Evolutionary conservation across 2,329 filamentous ascomycete species (phyloP).

Genomic region (Kalmusia sp.): DNA sequence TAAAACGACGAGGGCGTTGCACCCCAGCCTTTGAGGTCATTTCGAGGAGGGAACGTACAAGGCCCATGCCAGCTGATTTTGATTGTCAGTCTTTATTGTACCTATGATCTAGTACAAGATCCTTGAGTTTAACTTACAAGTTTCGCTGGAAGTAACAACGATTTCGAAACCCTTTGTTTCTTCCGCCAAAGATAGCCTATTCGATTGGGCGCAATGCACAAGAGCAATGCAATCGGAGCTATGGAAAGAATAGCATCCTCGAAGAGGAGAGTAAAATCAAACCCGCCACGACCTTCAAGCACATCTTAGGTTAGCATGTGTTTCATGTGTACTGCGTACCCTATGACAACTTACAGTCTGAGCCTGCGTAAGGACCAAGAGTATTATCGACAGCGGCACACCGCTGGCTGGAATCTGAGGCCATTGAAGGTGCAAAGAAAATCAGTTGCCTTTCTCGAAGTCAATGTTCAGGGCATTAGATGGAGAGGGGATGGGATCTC

Average conservation of each 20-base stretch:
- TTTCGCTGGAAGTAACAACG: constrained; percentile 31
- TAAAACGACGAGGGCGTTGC: background rate
- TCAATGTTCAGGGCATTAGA: constrained; percentile 26
- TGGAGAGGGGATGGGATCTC: constrained; percentile 21
- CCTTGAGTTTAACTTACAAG: constrained; percentile 34
- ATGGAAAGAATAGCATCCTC: constrained; percentile 44
- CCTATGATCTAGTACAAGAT: background rate
- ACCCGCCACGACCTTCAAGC: constrained; percentile 34
- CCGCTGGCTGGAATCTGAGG: constrained; percentile 20
- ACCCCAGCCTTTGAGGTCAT: background rate
- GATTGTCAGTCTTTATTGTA: background rate
- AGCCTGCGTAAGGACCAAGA: constrained; percentile 41
- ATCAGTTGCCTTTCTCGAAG: constrained; percentile 28
- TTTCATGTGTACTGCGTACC: background rate
- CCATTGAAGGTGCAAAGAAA: constrained; percentile 28
- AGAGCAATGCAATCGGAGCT: constrained; percentile 36
- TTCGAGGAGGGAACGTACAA: background rate
- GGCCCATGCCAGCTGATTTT: background rate
- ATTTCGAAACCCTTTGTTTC: constrained; percentile 30
- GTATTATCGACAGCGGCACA: constrained; percentile 38
- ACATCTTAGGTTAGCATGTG: background rate
- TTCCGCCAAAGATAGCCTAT: constrained; percentile 35
- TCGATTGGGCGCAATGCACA: constrained; percentile 36
- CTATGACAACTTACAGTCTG: constrained; percentile 17
- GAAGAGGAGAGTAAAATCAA: constrained; percentile 49